These are phyloP conservation scores for Ogataea methylovora DNA, from an alignment of 805 yeast species.

Conservation along the genomic window DNA sequence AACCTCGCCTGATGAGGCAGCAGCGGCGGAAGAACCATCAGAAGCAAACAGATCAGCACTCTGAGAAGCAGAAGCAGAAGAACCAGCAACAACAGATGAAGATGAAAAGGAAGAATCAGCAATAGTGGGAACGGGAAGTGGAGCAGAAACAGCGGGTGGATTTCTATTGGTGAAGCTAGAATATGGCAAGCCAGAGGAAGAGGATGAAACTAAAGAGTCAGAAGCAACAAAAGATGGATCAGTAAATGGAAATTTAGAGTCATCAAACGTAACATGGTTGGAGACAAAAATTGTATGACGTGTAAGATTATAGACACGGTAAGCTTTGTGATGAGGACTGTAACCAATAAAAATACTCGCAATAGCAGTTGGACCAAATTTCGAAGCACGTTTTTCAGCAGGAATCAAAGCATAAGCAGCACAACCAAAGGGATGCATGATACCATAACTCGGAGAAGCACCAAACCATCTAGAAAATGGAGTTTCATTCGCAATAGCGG, in stretches of 20 bases:
- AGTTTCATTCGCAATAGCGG: no score
- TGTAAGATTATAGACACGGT: no score
- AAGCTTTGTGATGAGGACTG: no score
- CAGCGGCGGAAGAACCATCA: neutral
- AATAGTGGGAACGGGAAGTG: neutral
- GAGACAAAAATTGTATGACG: no score
- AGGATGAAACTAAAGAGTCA: neutral
- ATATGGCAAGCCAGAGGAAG: neutral
- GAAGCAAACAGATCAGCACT: neutral
- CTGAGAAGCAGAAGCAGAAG: neutral
- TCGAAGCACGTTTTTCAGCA: no score
- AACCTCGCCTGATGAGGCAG: no score
- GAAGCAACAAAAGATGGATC: neutral
- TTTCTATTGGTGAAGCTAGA: neutral
- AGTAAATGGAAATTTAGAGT: neutral
- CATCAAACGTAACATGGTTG: neutral
- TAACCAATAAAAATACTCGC: no score
- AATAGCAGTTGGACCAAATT: no score
- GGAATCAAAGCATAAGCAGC: no score
- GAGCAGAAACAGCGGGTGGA: neutral
- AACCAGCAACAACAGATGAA: neutral
- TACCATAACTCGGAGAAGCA: neutral
- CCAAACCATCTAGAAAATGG: no score
- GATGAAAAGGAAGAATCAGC: neutral
- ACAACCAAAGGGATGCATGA: neutral